Evolutionary conservation across 106 monocot genomes (phyloP).

Genomic region (Platanthera guangdongensis): DNA sequence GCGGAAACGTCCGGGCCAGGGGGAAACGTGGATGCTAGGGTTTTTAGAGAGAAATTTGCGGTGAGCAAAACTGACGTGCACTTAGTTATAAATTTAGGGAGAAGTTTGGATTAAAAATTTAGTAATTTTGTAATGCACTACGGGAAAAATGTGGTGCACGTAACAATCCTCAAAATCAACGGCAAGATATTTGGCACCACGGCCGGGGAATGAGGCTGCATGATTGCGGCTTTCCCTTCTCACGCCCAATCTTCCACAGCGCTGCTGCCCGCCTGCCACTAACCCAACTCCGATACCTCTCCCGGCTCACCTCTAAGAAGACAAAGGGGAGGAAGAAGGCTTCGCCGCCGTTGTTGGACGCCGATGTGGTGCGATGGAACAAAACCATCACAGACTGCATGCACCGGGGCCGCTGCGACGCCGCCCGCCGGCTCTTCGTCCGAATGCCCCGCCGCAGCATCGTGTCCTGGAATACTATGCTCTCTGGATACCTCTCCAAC

Average conservation of each 20-base stretch:
- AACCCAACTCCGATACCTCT: neutral
- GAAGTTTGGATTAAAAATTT: no score
- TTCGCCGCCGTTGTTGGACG: neutral
- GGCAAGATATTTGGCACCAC: neutral
- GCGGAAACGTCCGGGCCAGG: no score
- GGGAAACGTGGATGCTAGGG: no score
- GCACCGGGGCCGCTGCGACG: conserved; percentile 32
- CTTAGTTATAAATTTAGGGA: no score
- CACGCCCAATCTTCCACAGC: neutral
- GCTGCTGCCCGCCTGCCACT: neutral
- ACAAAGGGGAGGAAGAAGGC: neutral
- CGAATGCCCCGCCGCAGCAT: conserved; percentile 41
- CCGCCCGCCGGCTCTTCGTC: conserved; percentile 36
- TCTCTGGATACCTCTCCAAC: conserved; percentile 51
- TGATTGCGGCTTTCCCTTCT: neutral
- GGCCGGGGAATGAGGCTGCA: neutral
- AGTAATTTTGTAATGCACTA: no score
- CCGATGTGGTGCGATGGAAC: conserved; percentile 38
- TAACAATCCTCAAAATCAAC: no score
- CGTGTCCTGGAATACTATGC: conserved; percentile 50
- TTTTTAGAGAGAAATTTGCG: no score
- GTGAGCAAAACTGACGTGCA: no score
- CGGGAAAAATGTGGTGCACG: no score
- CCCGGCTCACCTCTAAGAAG: neutral
- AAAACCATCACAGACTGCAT: conserved; percentile 38